phyloP scores from a whole-genome alignment of 768 basidiomycete genomes.

The Hortiboletus flavorubellus region DNA sequence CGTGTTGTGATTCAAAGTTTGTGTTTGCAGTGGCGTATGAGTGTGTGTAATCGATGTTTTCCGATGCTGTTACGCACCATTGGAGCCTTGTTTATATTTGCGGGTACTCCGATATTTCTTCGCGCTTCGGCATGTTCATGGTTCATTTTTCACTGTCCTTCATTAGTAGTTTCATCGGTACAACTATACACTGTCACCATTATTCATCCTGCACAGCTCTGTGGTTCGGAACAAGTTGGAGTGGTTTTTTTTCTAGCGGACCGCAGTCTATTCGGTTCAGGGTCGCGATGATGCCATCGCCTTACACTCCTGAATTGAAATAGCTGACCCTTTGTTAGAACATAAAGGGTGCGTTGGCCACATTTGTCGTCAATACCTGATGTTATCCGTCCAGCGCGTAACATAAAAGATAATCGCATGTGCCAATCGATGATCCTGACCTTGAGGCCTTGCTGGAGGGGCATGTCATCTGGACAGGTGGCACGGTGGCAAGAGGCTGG shows the following conservation, averaged over 20 bases:
- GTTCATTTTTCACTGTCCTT: slow-evolving; percentile 28
- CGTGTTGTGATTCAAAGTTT: slow-evolving; percentile 9
- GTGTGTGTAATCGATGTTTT: slow-evolving; percentile 23
- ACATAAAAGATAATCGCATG: slow-evolving; percentile 12
- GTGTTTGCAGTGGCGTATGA: slow-evolving; percentile 16
- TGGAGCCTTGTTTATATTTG: slow-evolving; percentile 21
- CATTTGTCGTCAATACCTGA: slow-evolving; percentile 17
- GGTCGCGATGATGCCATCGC: slow-evolving; percentile 3
- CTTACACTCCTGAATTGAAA: slow-evolving; percentile 8
- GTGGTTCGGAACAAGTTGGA: background rate
- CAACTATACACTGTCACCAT: slow-evolving; percentile 19
- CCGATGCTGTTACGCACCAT: slow-evolving; percentile 18
- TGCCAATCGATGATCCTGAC: slow-evolving; percentile 2
- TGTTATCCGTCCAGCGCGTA: slow-evolving; percentile 6
- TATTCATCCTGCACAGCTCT: slow-evolving; percentile 1
- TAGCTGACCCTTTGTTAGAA: background rate
- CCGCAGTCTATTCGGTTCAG: slow-evolving; percentile 6
- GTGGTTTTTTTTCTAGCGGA: background rate
- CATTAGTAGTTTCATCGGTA: slow-evolving; percentile 25
- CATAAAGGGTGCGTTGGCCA: slow-evolving; percentile 13
- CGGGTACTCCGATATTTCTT: slow-evolving; percentile 5
- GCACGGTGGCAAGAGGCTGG: slow-evolving; percentile 17
- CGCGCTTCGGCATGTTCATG: slow-evolving; percentile 10
- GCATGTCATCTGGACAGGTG: slow-evolving; percentile 19
- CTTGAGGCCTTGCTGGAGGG: slow-evolving; percentile 17